Conservation (phyloP, 768 basidiomycete species). For the Leucogyrophana mollusca region DNA sequence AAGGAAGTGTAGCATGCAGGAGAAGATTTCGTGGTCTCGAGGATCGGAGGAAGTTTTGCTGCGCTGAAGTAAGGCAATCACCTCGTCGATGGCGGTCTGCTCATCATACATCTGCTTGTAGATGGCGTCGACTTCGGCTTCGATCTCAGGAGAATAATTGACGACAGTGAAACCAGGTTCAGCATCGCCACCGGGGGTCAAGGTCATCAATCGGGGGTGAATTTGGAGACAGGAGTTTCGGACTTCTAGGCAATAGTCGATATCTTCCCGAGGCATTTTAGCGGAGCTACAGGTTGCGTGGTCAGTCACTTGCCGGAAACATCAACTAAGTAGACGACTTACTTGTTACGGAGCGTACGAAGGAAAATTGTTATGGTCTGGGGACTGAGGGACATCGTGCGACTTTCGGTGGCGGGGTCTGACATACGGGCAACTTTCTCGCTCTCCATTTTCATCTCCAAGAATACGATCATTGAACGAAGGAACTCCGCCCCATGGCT, state of each 20-base stretch:
- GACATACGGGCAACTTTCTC: constrained; percentile 77
- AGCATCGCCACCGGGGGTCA: constrained; percentile 79
- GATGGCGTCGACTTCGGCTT: constrained; percentile 90
- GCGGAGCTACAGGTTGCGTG: constrained; percentile 48
- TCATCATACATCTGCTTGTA: constrained; percentile 99
- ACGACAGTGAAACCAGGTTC: constrained; percentile 93
- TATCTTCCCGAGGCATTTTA: constrained; percentile 74
- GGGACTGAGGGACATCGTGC: constrained; percentile 85
- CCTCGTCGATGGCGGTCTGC: constrained; percentile 91
- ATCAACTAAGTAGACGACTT: constrained; percentile 25
- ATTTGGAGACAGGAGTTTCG: constrained; percentile 92
- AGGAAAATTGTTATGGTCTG: constrained; percentile 92
- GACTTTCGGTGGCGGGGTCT: constrained; percentile 73
- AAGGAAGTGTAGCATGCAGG: constrained; percentile 99
- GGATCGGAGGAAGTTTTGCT: constrained; percentile 80
- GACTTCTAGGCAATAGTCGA: constrained; percentile 86
- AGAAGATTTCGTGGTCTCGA: constrained; percentile 93
- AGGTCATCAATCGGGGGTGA: constrained; percentile 94
- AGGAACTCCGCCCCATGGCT: constrained; percentile 85
- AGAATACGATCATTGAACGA: constrained; percentile 81
- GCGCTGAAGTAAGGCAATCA: constrained; percentile 83
- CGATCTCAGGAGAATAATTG: constrained; percentile 84
- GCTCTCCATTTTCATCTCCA: constrained; percentile 90
- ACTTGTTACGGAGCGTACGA: constrained; percentile 84
- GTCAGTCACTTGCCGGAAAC: constrained; percentile 2